Conservation (phyloP, 768 basidiomycete genomes). For the Peribolospora baueri region DNA sequence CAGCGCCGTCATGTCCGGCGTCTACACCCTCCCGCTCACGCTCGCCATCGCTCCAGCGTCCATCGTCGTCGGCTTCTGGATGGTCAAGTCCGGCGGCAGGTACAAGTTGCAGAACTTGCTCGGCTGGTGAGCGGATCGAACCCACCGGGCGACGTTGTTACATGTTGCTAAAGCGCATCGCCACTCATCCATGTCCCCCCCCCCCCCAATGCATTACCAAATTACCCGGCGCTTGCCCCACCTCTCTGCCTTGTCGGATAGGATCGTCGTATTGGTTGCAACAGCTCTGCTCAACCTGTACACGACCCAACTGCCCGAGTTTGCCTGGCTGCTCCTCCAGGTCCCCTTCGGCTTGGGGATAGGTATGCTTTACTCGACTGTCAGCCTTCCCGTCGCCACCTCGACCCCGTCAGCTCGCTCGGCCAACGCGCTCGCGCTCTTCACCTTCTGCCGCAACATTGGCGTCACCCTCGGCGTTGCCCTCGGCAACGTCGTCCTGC, state of each 20-base stretch:
- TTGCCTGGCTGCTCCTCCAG: too few relatives aligned
- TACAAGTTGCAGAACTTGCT: neutral
- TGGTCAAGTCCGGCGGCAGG: neutral
- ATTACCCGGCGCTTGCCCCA: too few relatives aligned
- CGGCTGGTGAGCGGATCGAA: neutral
- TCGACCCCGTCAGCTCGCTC: neutral
- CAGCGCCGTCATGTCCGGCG: conserved; percentile 2
- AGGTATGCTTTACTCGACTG: neutral
- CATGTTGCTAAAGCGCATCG: neutral
- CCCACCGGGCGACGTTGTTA: too few relatives aligned
- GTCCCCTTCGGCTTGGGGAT: neutral
- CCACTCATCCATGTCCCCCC: neutral
- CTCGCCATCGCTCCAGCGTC: conserved; percentile 1
- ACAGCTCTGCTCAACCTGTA: too few relatives aligned
- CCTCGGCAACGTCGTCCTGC: neutral
- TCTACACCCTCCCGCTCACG: conserved; percentile 6
- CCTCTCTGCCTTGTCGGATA: too few relatives aligned
- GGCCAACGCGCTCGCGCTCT: neutral
- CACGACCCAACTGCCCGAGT: too few relatives aligned
- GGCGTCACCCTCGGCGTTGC: neutral
- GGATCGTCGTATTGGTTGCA: too few relatives aligned
- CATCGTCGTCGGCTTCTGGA: neutral
- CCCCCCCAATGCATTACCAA: too few relatives aligned
- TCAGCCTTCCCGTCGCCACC: neutral
- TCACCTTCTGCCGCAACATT: neutral